phyloP scores from a whole-genome alignment of 768 basidiomycete genomes.

The Tremella fuciformis region DNA sequence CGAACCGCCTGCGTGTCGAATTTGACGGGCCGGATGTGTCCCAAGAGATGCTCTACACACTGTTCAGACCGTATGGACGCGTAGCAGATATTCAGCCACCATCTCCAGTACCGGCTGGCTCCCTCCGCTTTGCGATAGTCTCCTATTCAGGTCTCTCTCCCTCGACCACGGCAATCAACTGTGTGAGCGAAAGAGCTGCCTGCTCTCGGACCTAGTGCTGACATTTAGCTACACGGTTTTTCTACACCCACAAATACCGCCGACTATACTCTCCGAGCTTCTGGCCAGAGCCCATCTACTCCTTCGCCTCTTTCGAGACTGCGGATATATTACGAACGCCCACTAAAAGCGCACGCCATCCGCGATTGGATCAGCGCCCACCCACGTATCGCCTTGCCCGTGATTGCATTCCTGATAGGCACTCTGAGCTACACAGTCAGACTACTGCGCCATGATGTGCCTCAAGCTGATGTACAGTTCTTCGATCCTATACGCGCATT shows the following conservation, averaged over 20 bases:
- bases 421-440: constrained; percentile 80
- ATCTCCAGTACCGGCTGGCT: constrained; percentile 63
- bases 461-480: constrained; percentile 57
- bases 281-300: constrained; percentile 16
- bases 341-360: constrained; percentile 49
- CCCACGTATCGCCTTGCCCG: constrained; percentile 50
- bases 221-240: constrained; percentile 44
- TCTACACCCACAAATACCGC: constrained; percentile 51
- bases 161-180: constrained; percentile 79
- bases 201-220: neutral
- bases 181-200: constrained; percentile 47
- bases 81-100: constrained; percentile 68
- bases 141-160: constrained; percentile 64
- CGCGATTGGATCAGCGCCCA: constrained; percentile 51
- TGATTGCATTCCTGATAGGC: constrained; percentile 79
- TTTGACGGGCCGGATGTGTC: constrained; percentile 86
- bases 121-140: constrained; percentile 65
- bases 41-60: constrained; percentile 72
- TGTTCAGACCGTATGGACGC: constrained; percentile 81
- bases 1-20: constrained; percentile 66
- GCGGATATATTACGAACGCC: constrained; percentile 48
- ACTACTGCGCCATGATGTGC: constrained; percentile 8
- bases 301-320: constrained; percentile 43
- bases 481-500: constrained; percentile 87
- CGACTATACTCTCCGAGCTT: constrained; percentile 40